Conservation (phyloP, 139 green algal species). For the Coelastrella sp. region DNA sequence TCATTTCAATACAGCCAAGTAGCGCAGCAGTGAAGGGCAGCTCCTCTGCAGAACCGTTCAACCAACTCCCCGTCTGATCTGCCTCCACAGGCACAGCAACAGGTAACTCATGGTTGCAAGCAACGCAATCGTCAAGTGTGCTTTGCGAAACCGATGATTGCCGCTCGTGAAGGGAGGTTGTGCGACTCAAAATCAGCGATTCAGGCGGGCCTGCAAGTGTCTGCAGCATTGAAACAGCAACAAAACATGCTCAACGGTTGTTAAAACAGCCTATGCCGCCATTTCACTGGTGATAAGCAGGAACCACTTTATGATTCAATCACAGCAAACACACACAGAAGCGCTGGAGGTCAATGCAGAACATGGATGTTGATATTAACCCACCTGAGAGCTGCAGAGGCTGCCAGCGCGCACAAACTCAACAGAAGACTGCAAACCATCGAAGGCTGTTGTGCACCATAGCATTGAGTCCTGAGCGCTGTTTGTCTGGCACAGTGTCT, state of each 20-base stretch:
- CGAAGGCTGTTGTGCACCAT: not conserved
- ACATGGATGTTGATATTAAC: not conserved
- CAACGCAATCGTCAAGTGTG: not conserved
- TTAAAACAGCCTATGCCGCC: not conserved
- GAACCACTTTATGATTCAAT: too few species aligned
- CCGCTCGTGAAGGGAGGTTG: not conserved
- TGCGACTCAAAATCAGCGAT: not conserved
- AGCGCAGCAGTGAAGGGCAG: not conserved
- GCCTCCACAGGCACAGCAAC: not conserved
- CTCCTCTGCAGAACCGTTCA: not conserved
- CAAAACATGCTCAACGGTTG: too few species aligned
- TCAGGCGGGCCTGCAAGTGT: not conserved
- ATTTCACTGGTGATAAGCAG: not conserved
- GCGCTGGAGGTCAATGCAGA: not conserved
- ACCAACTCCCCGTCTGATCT: not conserved
- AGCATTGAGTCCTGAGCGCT: too few species aligned
- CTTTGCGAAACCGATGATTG: not conserved
- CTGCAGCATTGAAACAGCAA: not conserved
- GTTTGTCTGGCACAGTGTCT: too few species aligned
- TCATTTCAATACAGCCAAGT: slow-evolving; percentile 15
- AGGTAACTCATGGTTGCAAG: not conserved
- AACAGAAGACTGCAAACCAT: not conserved
- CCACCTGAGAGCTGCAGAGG: slow-evolving; percentile 38
- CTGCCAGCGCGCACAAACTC: not conserved
- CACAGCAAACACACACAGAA: not conserved